Conservation (phyloP, 1,284 basidiomycete species). For the Trichosporon inkin region DNA sequence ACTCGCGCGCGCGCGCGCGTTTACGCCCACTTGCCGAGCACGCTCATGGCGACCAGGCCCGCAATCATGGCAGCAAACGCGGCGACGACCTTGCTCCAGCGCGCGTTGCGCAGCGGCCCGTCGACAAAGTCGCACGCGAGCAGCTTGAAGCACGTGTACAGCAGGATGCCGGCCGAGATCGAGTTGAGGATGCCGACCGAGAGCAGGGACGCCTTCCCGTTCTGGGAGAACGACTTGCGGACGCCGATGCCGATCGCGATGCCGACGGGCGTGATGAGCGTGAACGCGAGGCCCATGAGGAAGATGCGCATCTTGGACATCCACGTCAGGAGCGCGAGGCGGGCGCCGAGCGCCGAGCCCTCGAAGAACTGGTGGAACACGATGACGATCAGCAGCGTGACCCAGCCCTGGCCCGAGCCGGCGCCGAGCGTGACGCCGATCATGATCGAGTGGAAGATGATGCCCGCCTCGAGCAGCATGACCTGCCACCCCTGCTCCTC, state of each 20-base stretch:
- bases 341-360: constrained; percentile 28
- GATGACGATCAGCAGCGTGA: constrained; percentile 31
- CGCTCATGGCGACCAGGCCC: constrained; percentile 43
- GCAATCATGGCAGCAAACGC: constrained; percentile 29
- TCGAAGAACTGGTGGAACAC: constrained; percentile 37
- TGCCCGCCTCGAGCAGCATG: constrained; percentile 47
- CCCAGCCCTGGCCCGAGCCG: constrained; percentile 27
- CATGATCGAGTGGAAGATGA: constrained; percentile 46
- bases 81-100: constrained; percentile 21
- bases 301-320: constrained; percentile 21
- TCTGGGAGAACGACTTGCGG: constrained; percentile 34
- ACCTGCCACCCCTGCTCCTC: constrained; percentile 22
- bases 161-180: constrained; percentile 27
- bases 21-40: constrained; percentile 50
- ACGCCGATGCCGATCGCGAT: constrained; percentile 40
- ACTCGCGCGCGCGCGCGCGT: no score
- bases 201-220: constrained; percentile 35
- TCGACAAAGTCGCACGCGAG: constrained; percentile 31
- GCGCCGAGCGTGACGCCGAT: constrained; percentile 32
- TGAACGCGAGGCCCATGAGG: constrained; percentile 31
- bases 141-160: constrained; percentile 39
- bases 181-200: constrained; percentile 41
- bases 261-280: constrained; percentile 32
- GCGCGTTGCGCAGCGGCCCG: constrained; percentile 27
- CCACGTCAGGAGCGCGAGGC: constrained; percentile 30